phyloP scores from a whole-genome alignment of 1,139 yeast species.

The Yamadazyma friedrichii region DNA sequence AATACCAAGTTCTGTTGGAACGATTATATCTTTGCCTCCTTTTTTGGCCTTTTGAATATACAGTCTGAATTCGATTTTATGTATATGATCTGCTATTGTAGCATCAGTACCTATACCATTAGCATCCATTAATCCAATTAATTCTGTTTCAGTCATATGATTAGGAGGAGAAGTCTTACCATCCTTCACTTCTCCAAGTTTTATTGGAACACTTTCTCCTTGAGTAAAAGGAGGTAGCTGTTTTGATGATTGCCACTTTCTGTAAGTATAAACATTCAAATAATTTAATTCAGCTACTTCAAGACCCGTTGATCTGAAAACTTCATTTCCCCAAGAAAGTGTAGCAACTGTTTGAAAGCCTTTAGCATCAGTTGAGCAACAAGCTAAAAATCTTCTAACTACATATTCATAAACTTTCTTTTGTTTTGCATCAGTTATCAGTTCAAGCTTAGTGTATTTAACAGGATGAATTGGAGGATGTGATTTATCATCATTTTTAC shows the following conservation, averaged over 20 bases:
- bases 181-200: conserved; percentile 57
- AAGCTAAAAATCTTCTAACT: conserved; percentile 82
- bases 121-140: conserved; percentile 91
- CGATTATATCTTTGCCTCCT: conserved; percentile 39
- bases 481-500: conserved; percentile 87
- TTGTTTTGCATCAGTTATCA: conserved; percentile 46
- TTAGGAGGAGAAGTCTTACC: conserved; percentile 82
- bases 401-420: conserved; percentile 83
- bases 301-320: conserved; percentile 68
- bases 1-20: conserved; percentile 84
- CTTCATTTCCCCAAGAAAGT: conserved; percentile 76
- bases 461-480: conserved; percentile 99
- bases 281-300: conserved; percentile 72
- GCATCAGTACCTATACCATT: conserved; percentile 99
- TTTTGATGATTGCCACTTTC: conserved; percentile 70
- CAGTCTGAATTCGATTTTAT: conserved; percentile 65
- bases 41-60: conserved; percentile 57
- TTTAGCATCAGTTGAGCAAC: conserved; percentile 87
- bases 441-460: conserved; percentile 36
- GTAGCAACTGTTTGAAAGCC: conserved; percentile 68
- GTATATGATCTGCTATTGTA: conserved; percentile 96
- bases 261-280: conserved; percentile 76
- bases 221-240: conserved; percentile 63
- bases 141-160: conserved; percentile 86
- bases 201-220: conserved; percentile 56